Base-by-base conservation (phyloP, 75 land plant genomes). In the Isoetes taiwanensis region DNA sequence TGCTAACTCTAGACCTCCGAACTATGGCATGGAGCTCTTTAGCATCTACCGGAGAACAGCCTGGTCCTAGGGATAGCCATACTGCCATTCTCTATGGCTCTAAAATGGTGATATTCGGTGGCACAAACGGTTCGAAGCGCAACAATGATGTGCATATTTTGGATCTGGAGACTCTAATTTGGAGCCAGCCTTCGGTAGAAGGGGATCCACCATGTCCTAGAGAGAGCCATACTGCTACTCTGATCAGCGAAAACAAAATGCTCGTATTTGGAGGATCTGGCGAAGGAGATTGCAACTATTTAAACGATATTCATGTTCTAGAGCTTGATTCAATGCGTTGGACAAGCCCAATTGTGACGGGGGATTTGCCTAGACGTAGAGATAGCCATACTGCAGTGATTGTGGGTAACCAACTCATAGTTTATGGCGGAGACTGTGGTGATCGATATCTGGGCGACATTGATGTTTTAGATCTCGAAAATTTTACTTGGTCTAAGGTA, bases 401-500 rank as follows among this genome's bases (percentile, higher is more conserved):
- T 46, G 50, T 46, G 8, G 25, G 25, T 5, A 23, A 46, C 50
- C 50, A 46, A 23, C 50, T 46, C 23, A n/a, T 46, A 19, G 50
- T 46, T 4, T 46, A 46, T n/a, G 50, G 50, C 23, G 50, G 50
- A 19, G 50, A 46, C 50, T 46, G 50, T 46, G 50, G 50, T n/a
- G 50, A 46, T 16, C 50, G 50, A 6, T 46, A 46, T 46, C 50
- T 46, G 8, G 25, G 50, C 23, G n/a, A 46, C 16, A 23, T 46
- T 6, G 50, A 46, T 46, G 50, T 46, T 8, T 46, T 46, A 6
- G 25, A 46, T 16, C 50, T 46, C 50, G 25, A 76, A 6, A 55
- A 73, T 24, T 38, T 76, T 16, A 69, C 74, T 70, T 82, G 86
- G 86, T 72, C 78, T 3, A 79, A 55, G 76, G 86, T 82, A 69